Evolutionary conservation across 2,329 filamentous ascomycete species (phyloP), one percentile per base, ranked within the genome.

Genomic region (Clonostachys byssicola): DNA sequence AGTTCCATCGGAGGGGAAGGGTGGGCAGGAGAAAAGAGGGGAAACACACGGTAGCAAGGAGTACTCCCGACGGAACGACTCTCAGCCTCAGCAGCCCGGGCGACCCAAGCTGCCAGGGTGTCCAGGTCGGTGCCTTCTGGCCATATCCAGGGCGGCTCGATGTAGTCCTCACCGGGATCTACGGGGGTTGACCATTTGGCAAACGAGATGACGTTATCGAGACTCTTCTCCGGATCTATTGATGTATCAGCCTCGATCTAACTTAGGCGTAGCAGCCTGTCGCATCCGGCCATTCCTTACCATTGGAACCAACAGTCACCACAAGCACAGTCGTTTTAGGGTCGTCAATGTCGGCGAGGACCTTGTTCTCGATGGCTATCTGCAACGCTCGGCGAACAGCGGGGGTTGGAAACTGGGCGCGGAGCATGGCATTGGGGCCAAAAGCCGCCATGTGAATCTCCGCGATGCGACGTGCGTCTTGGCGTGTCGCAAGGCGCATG

Each of bases 291-390:
- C 20, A 30, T 8, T 10, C 7, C 23, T 30, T 30, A 30, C 8
- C 23, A 30, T 30, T 6, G 23, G 23, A 30, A 10, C 23, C 23
- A 30, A 4, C 9, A 30, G 9, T n/a, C 1, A 39, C 36, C 14
- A 39, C 36, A 18, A 39, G 36, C 5, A 39, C 5, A 50, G 51
- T 12, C 54, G 52, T 4, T 12, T 53, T 49, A 5, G 56, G 50
- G 12, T 50, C 58, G 54, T 49, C 54, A 23, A 53, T 49, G 44
- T 57, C 56, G 33, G 36, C 36, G 14, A 39, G 36, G 36, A 12
- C 36, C 36, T 39, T 39, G 14, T 39, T n/a, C 36, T 39, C 36
- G 36, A 39, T 39, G 36, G 14, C 14, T 39, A 2, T 18, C 17
- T 39, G 36, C 7, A 39, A 12, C 14, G 36, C 36, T 18, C 4